phyloP scores from a whole-genome alignment of 2,329 filamentous ascomycete genomes.

The Penicillium janthinellum region DNA sequence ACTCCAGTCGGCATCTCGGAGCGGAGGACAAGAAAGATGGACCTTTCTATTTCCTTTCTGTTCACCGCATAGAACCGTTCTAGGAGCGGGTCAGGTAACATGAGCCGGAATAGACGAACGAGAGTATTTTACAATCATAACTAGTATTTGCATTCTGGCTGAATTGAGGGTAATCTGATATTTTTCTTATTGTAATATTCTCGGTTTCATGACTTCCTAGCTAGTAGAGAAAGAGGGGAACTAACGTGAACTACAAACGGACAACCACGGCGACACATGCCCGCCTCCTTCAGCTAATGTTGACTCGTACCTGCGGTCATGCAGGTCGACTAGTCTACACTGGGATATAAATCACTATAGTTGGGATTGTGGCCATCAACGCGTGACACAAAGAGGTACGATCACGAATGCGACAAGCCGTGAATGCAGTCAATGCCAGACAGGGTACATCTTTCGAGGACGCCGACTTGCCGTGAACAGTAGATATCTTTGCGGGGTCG shows the following conservation, averaged over 20 bases:
- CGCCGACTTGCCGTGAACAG: not conserved
- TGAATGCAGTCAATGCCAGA: not conserved
- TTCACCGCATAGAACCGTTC: constrained; percentile 1
- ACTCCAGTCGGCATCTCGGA: not conserved
- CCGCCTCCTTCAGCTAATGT: not conserved
- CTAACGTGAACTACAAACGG: not conserved
- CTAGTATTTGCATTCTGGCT: not conserved
- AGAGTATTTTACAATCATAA: not conserved
- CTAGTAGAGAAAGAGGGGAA: not conserved
- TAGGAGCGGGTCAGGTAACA: constrained; percentile 11
- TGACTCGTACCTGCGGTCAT: constrained; percentile 17
- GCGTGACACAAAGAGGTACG: constrained; percentile 5
- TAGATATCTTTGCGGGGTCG: constrained; percentile 18
- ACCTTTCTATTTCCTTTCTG: not conserved
- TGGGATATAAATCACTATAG: not conserved
- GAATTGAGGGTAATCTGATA: no score
- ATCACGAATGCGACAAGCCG: not conserved
- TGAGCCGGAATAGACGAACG: not conserved
- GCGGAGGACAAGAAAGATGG: constrained; percentile 1
- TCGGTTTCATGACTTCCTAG: not conserved
- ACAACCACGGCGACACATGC: not conserved
- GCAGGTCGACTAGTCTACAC: not conserved
- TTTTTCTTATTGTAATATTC: not conserved
- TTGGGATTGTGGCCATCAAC: not conserved
- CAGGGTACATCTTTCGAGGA: not conserved